Base-by-base conservation (phyloP, 306 rosid genomes). In the Acmispon strigosus region DNA sequence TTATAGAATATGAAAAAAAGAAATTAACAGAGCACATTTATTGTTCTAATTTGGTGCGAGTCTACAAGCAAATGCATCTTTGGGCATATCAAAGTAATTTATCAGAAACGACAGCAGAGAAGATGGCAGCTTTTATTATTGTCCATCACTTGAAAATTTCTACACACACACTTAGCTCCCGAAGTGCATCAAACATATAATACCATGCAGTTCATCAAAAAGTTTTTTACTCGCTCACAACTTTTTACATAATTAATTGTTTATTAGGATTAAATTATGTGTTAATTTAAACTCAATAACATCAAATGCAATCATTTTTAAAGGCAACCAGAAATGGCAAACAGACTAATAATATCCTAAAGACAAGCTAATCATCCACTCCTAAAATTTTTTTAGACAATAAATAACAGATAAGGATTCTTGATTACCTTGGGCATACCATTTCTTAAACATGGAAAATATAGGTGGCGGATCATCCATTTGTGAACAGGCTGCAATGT, bases 381-480 rank as follows among this genome's bases (percentile, higher is more conserved):
- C 22, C 10, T 4, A 7, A 55, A 65, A 66, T 27, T 18, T 43
- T 42, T 49, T 51, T 65, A 62, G 68, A 29, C 5, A 29, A 54
- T 10, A 54, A 41, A 8, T 32, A 32, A 32, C 8, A 32, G 55
- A 43, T 42, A 50, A 62, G 48, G 43, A 42, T 42, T 20, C 44
- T 66, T 19, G 48, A 68, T 65, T 84, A 95, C 99, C 99, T 86
- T 95, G 5, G 96, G 91, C 39, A 95, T 70, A 41, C 99, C 99
- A 32, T 75, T 64, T 15, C 90, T 80, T 66, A 95, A 57, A 83
- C 99, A 95, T 60, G 99, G 99, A 73, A 91, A 84, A 75, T 89
- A 95, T 61, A 95, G 64, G 79, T 95, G 99, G 32, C 99, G 99
- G 73, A 91, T 64, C 97, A 95, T 91, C 99, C 99, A 95, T 75